A percentile compares a stretch with the other conserved stretches of the same genome.
phyloP scores from a whole-genome alignment of 345 rosid genomes.

The Boechera divaricarpa region DNA sequence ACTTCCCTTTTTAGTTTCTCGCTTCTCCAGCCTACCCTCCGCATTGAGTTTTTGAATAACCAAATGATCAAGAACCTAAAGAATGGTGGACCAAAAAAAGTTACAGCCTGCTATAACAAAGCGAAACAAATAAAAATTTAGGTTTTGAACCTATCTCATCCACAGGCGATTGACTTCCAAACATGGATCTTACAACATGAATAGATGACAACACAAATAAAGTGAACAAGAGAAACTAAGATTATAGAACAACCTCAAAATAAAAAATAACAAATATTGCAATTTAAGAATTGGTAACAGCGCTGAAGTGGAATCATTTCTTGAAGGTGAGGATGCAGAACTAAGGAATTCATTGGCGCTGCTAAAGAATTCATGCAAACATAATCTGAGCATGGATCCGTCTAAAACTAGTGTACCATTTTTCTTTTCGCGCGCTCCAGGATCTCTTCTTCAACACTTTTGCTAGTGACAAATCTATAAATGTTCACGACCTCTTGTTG shows the following conservation, averaged over 20 bases:
- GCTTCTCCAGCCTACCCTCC: slow-evolving; percentile 98
- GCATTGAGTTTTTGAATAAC: slow-evolving; percentile 99
- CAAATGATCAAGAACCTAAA: slow-evolving; percentile 96
- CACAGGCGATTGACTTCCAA: slow-evolving; percentile 16
- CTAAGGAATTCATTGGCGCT: slow-evolving; percentile 6
- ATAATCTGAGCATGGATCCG: slow-evolving; percentile 11
- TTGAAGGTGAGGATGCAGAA: slow-evolving; percentile 28
- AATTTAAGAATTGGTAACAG: slow-evolving; percentile 7
- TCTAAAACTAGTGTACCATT: slow-evolving; percentile 63
- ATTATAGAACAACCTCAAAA: background rate
- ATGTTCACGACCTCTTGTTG: slow-evolving; percentile 98
- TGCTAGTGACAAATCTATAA: slow-evolving; percentile 98
- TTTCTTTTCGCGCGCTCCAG: slow-evolving; percentile 98
- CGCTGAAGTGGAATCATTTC: background rate
- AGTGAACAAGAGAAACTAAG: slow-evolving; percentile 1
- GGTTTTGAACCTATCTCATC: slow-evolving; percentile 23
- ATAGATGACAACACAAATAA: slow-evolving; percentile 6
- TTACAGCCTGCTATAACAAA: slow-evolving; percentile 25
- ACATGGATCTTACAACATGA: slow-evolving; percentile 20
- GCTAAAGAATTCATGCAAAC: slow-evolving; percentile 21
- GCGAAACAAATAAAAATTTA: background rate
- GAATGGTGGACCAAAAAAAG: slow-evolving; percentile 33
- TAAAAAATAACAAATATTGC: background rate
- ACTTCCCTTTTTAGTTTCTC: slow-evolving; percentile 91
- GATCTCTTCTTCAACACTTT: slow-evolving; percentile 98